phyloP scores from a whole-genome alignment of 106 monocot genomes.

The Chionographis japonica region DNA sequence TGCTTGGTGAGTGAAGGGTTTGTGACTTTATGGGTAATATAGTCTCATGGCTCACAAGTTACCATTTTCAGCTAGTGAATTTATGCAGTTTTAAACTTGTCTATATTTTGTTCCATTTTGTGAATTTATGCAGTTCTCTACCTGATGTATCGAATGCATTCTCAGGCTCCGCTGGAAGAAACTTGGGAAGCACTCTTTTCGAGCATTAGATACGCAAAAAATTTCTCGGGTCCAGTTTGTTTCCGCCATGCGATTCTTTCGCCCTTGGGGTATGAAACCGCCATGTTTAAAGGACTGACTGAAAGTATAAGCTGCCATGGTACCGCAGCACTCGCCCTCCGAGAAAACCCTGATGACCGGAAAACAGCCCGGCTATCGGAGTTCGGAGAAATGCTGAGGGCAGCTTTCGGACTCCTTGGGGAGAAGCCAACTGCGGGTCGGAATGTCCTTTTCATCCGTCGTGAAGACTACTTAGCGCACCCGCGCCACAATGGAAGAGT shows the following conservation, averaged over 20 bases:
- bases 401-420: constrained; percentile 48
- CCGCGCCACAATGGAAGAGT: constrained; percentile 80
- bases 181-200: constrained; percentile 92
- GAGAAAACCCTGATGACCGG: constrained; percentile 30
- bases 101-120: too few relatives aligned
- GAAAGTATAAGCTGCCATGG: constrained; percentile 75
- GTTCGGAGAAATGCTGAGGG: constrained; percentile 86
- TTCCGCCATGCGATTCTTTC: constrained; percentile 80
- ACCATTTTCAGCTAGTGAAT: too few relatives aligned
- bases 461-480: constrained; percentile 94
- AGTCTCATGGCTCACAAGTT: too few relatives aligned
- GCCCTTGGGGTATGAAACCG: constrained; percentile 93
- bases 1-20: too few relatives aligned
- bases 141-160: not conserved
- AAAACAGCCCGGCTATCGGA: constrained; percentile 79
- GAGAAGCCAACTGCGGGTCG: constrained; percentile 29
- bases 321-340: constrained; percentile 28
- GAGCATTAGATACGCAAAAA: constrained; percentile 75
- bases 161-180: constrained; percentile 77
- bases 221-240: constrained; percentile 74
- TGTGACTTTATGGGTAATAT: too few relatives aligned
- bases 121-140: too few relatives aligned
- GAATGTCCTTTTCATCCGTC: constrained; percentile 83
- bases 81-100: too few relatives aligned
- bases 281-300: constrained; percentile 78